Evolutionary conservation across 1,139 yeast genomes (phyloP).

Genomic region (Yamadazyma aaseri): DNA sequence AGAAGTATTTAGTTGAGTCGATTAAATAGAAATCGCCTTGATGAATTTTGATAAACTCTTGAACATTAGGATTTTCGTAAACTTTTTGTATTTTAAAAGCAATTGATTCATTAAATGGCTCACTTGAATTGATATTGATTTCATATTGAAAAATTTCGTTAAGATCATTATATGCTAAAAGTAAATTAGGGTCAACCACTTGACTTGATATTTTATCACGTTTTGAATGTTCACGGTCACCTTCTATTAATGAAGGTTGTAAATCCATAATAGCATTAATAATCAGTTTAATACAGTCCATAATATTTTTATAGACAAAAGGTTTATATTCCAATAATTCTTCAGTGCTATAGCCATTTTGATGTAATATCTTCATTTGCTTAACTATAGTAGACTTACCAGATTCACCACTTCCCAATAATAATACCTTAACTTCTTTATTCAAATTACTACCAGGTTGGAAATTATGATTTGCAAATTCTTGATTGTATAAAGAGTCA

Average conservation of each 20-base stretch:
- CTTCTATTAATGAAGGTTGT: conserved; percentile 43
- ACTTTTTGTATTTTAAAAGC: conserved; percentile 47
- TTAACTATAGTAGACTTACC: conserved; percentile 77
- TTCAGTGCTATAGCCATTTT: conserved; percentile 63
- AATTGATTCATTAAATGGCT: conserved; percentile 43
- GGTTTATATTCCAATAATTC: conserved; percentile 68
- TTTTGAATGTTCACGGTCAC: conserved; percentile 5
- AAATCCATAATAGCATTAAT: conserved; percentile 56
- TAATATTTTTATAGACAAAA: conserved; percentile 63
- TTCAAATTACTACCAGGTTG: conserved; percentile 9
- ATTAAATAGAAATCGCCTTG: conserved; percentile 78
- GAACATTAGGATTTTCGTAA: conserved; percentile 59
- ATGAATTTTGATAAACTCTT: conserved; percentile 53
- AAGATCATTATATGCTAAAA: conserved; percentile 40
- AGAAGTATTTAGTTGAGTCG: conserved; percentile 85
- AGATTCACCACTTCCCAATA: conserved; percentile 77
- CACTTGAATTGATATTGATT: conserved; percentile 47
- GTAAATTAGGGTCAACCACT: conserved; percentile 10
- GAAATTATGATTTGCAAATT: neutral
- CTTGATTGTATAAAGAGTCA: conserved; percentile 1
- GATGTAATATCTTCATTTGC: conserved; percentile 72
- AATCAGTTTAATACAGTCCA: conserved; percentile 64
- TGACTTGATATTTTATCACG: conserved; percentile 3
- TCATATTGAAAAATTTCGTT: conserved; percentile 49
- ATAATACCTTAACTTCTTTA: conserved; percentile 58